phyloP scores from a whole-genome alignment of 2,329 filamentous ascomycete species.

The Diaporthe capsici region DNA sequence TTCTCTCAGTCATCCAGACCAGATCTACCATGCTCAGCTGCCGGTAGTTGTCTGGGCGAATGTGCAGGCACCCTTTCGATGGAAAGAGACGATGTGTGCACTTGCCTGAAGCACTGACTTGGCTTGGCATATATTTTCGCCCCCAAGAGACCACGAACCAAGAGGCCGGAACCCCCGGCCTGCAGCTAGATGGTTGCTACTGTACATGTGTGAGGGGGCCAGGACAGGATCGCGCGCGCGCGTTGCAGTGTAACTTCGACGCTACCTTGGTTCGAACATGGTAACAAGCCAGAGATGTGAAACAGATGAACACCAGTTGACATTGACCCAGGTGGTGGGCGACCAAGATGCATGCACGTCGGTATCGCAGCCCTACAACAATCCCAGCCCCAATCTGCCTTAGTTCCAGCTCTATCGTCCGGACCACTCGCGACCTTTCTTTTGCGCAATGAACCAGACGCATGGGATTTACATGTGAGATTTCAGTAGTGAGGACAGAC shows the following conservation, averaged over 20 bases:
- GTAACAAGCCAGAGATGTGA: neutral
- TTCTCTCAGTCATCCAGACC: neutral
- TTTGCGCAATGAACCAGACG: neutral
- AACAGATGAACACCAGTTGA: neutral
- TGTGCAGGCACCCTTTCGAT: neutral
- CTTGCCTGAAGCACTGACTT: neutral
- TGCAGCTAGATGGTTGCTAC: neutral
- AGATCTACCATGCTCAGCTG: neutral
- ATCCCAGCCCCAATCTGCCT: neutral
- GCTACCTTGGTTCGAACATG: neutral
- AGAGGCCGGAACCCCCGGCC: neutral
- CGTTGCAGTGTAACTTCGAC: slow-evolving; percentile 12
- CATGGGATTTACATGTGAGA: neutral
- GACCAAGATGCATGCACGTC: neutral
- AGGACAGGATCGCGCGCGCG: neutral
- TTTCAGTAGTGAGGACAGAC: no score
- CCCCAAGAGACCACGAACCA: neutral
- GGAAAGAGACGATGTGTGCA: neutral
- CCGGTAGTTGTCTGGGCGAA: neutral
- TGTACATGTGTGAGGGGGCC: neutral
- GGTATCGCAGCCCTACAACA: neutral
- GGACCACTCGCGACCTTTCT: neutral
- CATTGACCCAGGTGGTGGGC: neutral
- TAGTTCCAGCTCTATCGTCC: neutral
- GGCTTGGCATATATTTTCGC: no score